A percentile compares a stretch with the other conserved stretches of the same genome.
These are phyloP conservation scores for Solanum ossicruentum DNA, from an alignment of 257 asterid species.

Conservation along the genomic window DNA sequence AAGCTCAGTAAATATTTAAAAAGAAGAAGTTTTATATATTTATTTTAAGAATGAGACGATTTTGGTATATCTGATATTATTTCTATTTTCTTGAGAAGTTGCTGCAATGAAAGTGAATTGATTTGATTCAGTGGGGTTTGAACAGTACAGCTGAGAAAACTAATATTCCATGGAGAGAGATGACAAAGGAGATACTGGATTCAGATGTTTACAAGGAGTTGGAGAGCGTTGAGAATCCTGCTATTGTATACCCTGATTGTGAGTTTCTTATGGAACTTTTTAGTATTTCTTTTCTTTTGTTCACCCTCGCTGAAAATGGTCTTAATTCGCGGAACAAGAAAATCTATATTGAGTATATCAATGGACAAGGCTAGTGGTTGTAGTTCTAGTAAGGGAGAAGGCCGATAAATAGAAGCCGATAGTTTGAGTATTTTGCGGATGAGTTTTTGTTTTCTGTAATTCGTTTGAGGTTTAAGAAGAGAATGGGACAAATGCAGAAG, in stretches of 20 bases:
- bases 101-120: not conserved
- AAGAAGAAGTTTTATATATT: not conserved
- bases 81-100: not conserved
- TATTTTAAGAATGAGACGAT: not conserved
- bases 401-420: not conserved
- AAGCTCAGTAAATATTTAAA: not conserved
- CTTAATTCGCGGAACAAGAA: not conserved
- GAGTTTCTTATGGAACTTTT: constrained; percentile 8
- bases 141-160: constrained; percentile 94
- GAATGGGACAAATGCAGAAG: not conserved
- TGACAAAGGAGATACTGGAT: constrained; percentile 71
- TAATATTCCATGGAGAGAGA: constrained; percentile 85
- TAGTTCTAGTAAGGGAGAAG: not conserved
- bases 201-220: constrained; percentile 75
- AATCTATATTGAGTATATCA: not conserved
- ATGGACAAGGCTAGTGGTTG: not conserved
- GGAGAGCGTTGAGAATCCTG: constrained; percentile 48
- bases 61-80: not conserved
- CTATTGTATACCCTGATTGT: constrained; percentile 85
- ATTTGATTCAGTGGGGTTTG: not conserved
- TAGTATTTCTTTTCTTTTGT: not conserved
- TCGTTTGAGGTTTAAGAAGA: not conserved
- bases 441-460: not conserved
- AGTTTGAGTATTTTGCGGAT: not conserved
- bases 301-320: too few relatives aligned